These are phyloP conservation scores for Castanea crenata DNA, from an alignment of 306 rosid species.

Conservation along the genomic window DNA sequence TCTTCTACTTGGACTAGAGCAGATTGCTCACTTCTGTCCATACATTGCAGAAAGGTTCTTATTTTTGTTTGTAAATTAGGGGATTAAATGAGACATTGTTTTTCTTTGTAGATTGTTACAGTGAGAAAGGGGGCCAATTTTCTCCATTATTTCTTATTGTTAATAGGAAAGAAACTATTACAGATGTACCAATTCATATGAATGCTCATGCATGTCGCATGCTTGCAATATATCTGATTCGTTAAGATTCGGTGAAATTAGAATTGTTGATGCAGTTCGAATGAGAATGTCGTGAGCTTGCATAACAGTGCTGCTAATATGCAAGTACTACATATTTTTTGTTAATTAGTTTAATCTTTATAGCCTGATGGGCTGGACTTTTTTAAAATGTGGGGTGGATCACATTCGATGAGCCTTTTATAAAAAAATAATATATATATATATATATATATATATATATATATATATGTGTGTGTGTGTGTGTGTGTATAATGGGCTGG, in stretches of 20 bases:
- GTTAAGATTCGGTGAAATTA: background rate
- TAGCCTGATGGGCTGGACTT: too few species aligned
- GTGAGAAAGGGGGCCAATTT: constrained; percentile 19
- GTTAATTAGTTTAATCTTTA: too few species aligned
- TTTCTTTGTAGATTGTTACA: constrained; percentile 22
- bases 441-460: too few species aligned
- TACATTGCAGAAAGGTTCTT: constrained; percentile 33
- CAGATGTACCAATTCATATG: background rate
- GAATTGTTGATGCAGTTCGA: background rate
- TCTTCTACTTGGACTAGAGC: constrained; percentile 82
- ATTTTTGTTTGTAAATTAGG: constrained; percentile 49
- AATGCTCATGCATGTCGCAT: background rate
- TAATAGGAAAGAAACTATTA: background rate
- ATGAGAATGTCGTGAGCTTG: background rate
- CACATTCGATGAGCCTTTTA: too few species aligned
- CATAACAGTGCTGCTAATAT: background rate
- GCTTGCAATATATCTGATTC: background rate
- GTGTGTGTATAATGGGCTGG: too few species aligned
- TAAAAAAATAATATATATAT: too few species aligned
- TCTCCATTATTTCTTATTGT: background rate
- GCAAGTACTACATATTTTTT: background rate
- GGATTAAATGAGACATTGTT: constrained; percentile 17
- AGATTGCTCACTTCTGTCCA: constrained; percentile 28
- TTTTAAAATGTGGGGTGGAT: too few species aligned
- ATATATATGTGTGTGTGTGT: too few species aligned